phyloP scores from a whole-genome alignment of 768 basidiomycete genomes.

The Chiua virens region DNA sequence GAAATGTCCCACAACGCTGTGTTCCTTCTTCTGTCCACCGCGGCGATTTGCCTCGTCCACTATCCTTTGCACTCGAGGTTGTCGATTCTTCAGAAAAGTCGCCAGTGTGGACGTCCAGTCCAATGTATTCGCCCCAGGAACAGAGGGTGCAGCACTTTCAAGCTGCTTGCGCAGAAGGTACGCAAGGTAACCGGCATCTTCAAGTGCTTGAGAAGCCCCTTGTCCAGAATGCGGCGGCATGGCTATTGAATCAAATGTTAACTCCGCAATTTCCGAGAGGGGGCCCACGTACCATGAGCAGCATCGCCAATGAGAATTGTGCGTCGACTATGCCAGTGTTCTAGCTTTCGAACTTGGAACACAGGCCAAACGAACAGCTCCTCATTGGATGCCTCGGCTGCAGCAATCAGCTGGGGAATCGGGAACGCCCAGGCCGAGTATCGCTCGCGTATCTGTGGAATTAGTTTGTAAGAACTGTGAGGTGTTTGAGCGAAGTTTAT shows the following conservation, averaged over 20 bases:
- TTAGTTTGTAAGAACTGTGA: background rate
- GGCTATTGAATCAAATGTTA: slow-evolving; percentile 10
- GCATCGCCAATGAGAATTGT: slow-evolving; percentile 34
- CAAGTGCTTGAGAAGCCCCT: slow-evolving; percentile 32
- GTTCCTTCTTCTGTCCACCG: slow-evolving; percentile 22
- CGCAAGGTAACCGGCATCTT: slow-evolving; percentile 32
- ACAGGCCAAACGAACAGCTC: slow-evolving; percentile 29
- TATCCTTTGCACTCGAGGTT: slow-evolving; percentile 26
- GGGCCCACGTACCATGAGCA: slow-evolving; percentile 26
- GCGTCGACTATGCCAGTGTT: slow-evolving; percentile 24
- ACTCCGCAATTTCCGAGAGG: background rate
- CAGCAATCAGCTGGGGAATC: slow-evolving; percentile 26
- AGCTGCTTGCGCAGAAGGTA: slow-evolving; percentile 23
- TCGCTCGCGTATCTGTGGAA: slow-evolving; percentile 22
- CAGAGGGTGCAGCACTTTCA: background rate
- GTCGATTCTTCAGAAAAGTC: slow-evolving; percentile 24
- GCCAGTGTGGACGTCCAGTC: slow-evolving; percentile 20
- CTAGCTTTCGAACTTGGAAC: slow-evolving; percentile 24
- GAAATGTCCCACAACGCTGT: slow-evolving; percentile 17
- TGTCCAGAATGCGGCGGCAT: slow-evolving; percentile 34
- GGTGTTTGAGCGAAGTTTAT: background rate
- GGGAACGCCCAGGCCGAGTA: slow-evolving; percentile 30
- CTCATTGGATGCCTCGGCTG: slow-evolving; percentile 13
- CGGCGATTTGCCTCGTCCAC: slow-evolving; percentile 28
- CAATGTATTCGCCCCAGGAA: background rate